Evolutionary conservation across 805 yeast species (phyloP).

Genomic region (Sugiyamaella americana): DNA sequence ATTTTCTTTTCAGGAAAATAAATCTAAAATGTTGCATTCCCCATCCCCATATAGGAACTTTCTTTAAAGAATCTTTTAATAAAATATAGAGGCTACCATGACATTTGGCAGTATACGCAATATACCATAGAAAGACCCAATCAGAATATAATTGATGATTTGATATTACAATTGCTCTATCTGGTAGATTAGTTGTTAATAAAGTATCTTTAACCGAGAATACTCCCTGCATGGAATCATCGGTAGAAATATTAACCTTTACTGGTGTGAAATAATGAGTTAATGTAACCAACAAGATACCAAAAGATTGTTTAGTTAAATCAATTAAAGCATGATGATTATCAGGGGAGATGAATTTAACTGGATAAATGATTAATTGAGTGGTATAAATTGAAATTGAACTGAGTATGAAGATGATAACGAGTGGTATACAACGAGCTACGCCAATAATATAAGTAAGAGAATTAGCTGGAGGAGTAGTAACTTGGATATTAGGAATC

Average conservation of each 20-base stretch:
- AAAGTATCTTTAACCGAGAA: constrained; percentile 19
- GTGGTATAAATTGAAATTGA: constrained; percentile 18
- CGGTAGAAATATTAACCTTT: constrained; percentile 26
- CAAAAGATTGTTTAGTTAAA: constrained; percentile 31
- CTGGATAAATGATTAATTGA: constrained; percentile 29
- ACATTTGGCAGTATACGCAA: constrained; percentile 60
- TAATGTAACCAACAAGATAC: constrained; percentile 25
- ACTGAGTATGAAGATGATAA: constrained; percentile 11
- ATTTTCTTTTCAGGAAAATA: constrained; percentile 74
- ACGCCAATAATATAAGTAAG: no score
- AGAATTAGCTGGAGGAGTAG: no score
- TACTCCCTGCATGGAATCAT: constrained; percentile 24
- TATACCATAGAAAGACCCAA: constrained; percentile 90
- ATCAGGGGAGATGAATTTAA: constrained; percentile 21
- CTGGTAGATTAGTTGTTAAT: background rate
- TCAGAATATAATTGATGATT: constrained; percentile 94
- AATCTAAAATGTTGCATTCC: constrained; percentile 80
- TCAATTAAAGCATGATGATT: constrained; percentile 29
- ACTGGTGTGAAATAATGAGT: constrained; percentile 30
- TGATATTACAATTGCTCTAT: constrained; percentile 62
- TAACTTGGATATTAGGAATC: no score
- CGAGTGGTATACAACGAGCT: constrained; percentile 3
- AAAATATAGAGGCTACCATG: constrained; percentile 65
- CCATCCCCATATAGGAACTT: constrained; percentile 70
- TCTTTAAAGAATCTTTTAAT: constrained; percentile 65